Percentiles rank a stretch among this genome's conserved stretches.
Evolutionary conservation across 768 basidiomycete genomes (phyloP).

Genomic region (Suillus plorans): DNA sequence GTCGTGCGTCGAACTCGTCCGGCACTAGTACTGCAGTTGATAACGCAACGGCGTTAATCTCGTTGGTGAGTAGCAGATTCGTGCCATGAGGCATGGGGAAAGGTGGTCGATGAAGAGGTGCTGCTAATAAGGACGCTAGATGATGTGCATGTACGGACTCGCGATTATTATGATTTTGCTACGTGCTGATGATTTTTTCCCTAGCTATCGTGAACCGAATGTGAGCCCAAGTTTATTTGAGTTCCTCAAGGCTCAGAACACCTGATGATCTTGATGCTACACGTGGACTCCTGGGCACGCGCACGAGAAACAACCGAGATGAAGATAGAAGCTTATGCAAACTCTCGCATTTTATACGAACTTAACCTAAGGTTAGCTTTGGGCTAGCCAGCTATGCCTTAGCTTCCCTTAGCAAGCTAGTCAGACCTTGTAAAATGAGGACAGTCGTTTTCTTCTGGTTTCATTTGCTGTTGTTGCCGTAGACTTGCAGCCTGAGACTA

Average conservation of each 20-base stretch:
- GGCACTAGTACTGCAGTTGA: constrained; percentile 59
- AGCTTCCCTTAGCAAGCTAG: background rate
- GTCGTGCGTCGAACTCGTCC: constrained; percentile 79
- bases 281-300: constrained; percentile 61
- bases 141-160: constrained; percentile 73
- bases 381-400: background rate
- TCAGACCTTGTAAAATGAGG: background rate
- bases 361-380: background rate
- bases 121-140: constrained; percentile 71
- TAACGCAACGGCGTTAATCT: constrained; percentile 75
- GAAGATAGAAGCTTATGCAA: constrained; percentile 58
- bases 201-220: constrained; percentile 72
- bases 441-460: background rate
- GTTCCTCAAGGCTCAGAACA: constrained; percentile 56
- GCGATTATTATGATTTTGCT: background rate
- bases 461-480: background rate
- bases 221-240: constrained; percentile 70
- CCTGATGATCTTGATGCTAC: constrained; percentile 52
- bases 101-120: constrained; percentile 80
- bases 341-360: background rate
- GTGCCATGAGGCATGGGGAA: constrained; percentile 69
- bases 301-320: constrained; percentile 70
- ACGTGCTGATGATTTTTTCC: constrained; percentile 2
- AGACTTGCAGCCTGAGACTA: background rate
- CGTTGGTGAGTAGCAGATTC: constrained; percentile 71